Evolutionary conservation across 176 grass and related monocot genomes (phyloP), one percentile per base, ranked within the genome.

Genomic region (Aegilops umbellulata): DNA sequence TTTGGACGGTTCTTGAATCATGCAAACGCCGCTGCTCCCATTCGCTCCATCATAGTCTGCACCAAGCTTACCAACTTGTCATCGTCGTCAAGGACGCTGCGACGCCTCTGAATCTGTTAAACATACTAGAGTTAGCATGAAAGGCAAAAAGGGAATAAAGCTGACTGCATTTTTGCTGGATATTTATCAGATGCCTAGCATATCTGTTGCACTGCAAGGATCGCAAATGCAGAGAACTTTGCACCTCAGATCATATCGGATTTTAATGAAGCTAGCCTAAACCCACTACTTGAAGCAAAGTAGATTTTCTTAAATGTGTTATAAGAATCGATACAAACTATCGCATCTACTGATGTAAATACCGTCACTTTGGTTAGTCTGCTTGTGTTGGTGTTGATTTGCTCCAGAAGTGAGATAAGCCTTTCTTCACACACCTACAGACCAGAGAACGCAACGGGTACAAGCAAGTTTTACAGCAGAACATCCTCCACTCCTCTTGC

Each of bases 321-420:
- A 6, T 47, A 25, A 60, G 26, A 83, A 3, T 30, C 39, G 17
- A 65, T 1, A 61, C 14, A 79, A 74, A 31, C 10, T 12, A 86
- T 13, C 36, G 9, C 36, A 38, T 38, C 8, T 8, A 38, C 47
- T 51, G 47, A 53, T 53, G 14, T 76, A 92, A 92, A 94, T 91
- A 97, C 95, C 24, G 90, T 97, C 68, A 97, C 95, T 97, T 89
- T 97, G 2, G 95, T 94, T 67, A 92, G 92, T 70, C 89, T 97
- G 69, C 68, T 89, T 76, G 95, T 91, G 27, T 97, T 92, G 73
- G 44, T 91, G 71, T 94, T n/a, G n/a, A n/a, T n/a, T n/a, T n/a
- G n/a, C n/a, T n/a, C n/a, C n/a, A n/a, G n/a, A n/a, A n/a, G n/a
- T n/a, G n/a, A n/a, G n/a, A n/a, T n/a, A n/a, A n/a, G n/a, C n/a